Evolutionary conservation across 2,329 filamentous ascomycete genomes (phyloP), one percentile per base, ranked within the genome.

Genomic region (Aspergillus fischeri): DNA sequence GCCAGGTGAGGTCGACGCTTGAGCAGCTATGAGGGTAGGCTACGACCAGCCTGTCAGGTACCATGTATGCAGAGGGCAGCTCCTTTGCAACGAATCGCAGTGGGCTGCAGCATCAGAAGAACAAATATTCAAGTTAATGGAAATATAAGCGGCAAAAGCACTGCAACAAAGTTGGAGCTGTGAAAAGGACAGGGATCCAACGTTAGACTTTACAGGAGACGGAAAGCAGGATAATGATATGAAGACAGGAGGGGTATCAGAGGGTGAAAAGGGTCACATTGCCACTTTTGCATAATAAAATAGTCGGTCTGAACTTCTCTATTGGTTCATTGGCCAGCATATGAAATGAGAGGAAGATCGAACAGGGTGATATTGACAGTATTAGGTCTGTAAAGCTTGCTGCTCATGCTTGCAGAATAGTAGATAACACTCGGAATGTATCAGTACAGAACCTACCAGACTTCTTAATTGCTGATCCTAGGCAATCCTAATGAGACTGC

Each of bases 361-460:
- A 24, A 24, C 8, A 27, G 6, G 24, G 21, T 24, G 20, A 47
- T 44, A 47, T 10, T 21, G 10, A 27, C 14, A 24, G 21, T 27
- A 24, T 24, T 14, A 7, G 44, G 24, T 47, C 20, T 11, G 20
- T 24, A 6, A 47, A 27, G 20, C 11, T 24, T 14, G 20, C 21
- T 17, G 21, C 21, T 24, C 14, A 3, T 3, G 24, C 44, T 25
- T 47, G 21, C 57, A 66, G 60, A 38, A 38, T 38, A 38, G 5
- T 38, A n/a, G 32, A 38, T 17, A 38, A 38, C 32, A 35, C 32
- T 17, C 14, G 17, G 32, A 38, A 17, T 17, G 17, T 1, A 38
- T 8, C 14, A 38, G 32, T 7, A 38, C 14, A 38, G 32, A 38
- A 38, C 32, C 14, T 38, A 38, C 14, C 14, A 38, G 32, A 7